These are phyloP conservation scores for Termitomyces sp. DNA, from an alignment of 1,284 basidiomycete species.

Conservation along the genomic window DNA sequence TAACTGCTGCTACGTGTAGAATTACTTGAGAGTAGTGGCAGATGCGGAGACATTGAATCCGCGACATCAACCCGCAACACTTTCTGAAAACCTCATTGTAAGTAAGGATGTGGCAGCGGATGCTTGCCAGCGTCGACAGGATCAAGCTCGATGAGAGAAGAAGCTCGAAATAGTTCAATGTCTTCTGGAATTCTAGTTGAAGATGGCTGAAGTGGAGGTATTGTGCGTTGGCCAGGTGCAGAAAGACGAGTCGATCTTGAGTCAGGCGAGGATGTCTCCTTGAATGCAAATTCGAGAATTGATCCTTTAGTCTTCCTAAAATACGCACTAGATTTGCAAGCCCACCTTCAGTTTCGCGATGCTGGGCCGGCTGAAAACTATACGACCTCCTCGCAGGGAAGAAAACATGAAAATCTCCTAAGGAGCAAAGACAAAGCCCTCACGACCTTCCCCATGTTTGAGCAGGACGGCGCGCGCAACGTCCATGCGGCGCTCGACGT, in stretches of 20 bases:
- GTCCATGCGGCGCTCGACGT: too few species aligned
- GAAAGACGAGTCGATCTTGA: conserved; percentile 19
- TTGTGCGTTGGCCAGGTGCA: conserved; percentile 21
- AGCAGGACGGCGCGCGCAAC: too few species aligned
- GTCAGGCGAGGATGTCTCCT: conserved; percentile 31
- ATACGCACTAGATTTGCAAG: conserved; percentile 57
- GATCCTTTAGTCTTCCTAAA: conserved; percentile 26
- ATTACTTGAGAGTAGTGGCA: conserved; percentile 41
- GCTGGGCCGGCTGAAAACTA: too few species aligned
- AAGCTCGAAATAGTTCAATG: conserved; percentile 51
- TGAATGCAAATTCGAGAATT: conserved; percentile 16
- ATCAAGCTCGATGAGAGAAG: conserved; percentile 40
- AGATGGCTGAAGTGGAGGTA: conserved; percentile 33
- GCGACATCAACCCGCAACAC: conserved; percentile 47
- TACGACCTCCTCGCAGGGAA: too few species aligned
- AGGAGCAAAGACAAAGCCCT: too few species aligned
- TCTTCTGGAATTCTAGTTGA: conserved; percentile 58
- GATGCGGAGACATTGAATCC: conserved; percentile 34
- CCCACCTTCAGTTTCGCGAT: conserved; percentile 40
- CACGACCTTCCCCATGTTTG: too few species aligned
- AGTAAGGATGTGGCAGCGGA: conserved; percentile 5
- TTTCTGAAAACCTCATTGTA: conserved; percentile 30
- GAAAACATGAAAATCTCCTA: too few species aligned
- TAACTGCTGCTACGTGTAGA: conserved; percentile 58
- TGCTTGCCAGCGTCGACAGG: conserved; percentile 47